Conservation (phyloP, 78 protist genomes). For the Dictyostelium citrinum region DNA sequence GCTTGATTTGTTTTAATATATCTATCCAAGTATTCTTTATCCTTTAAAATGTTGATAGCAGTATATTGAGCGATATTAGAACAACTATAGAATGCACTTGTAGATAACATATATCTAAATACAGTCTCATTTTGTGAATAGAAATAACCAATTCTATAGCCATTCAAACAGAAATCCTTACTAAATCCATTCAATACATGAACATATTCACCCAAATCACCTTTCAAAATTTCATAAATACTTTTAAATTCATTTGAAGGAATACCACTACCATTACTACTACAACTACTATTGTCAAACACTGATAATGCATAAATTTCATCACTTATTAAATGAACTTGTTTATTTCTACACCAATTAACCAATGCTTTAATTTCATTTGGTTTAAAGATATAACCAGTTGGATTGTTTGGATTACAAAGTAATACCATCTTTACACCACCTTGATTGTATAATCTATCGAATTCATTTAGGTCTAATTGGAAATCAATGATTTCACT, state of each 20-base stretch:
- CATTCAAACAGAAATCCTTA: conserved; percentile 77
- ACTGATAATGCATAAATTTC: conserved; percentile 73
- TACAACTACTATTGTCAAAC: background rate
- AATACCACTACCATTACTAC: too few species aligned
- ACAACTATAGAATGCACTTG: conserved; percentile 26
- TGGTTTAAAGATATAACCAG: conserved; percentile 5
- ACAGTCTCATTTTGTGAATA: conserved; percentile 33
- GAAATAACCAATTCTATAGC: conserved; percentile 57
- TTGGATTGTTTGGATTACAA: conserved; percentile 74
- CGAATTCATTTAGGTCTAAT: background rate
- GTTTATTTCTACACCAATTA: background rate
- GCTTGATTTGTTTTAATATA: conserved; percentile 21
- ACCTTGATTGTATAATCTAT: background rate
- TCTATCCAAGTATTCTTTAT: background rate
- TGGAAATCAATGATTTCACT: background rate
- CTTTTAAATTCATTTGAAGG: conserved; percentile 4
- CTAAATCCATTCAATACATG: conserved; percentile 71
- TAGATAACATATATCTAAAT: background rate
- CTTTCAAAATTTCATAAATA: conserved; percentile 6
- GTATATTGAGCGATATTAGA: conserved; percentile 29
- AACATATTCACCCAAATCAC: conserved; percentile 33
- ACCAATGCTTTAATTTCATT: background rate
- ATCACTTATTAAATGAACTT: conserved; percentile 52
- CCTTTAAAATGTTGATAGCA: background rate
- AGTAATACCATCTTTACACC: conserved; percentile 31